phyloP scores from a whole-genome alignment of 768 basidiomycete genomes.

The Tylopilus felleus region DNA sequence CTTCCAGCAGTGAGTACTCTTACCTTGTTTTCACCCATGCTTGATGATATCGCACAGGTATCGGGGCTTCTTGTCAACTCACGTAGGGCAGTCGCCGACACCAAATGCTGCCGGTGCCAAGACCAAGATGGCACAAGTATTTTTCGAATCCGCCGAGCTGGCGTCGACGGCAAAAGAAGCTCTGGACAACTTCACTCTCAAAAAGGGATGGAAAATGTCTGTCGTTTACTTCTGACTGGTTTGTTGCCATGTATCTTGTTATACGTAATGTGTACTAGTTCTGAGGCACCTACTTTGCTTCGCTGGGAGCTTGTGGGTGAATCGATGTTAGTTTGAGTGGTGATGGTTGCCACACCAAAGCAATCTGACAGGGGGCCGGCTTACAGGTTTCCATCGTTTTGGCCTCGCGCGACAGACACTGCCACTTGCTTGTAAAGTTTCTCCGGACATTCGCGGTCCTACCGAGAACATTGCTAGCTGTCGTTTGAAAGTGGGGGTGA shows the following conservation, averaged over 20 bases:
- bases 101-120: constrained; percentile 61
- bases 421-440: neutral
- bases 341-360: neutral
- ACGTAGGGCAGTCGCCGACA: constrained; percentile 66
- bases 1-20: constrained; percentile 79
- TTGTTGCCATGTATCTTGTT: constrained; percentile 13
- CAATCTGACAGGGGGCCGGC: neutral
- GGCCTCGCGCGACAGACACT: too few species aligned
- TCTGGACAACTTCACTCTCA: constrained; percentile 81
- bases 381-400: neutral
- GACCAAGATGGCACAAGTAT: constrained; percentile 77
- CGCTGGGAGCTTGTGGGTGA: neutral
- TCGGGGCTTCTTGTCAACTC: constrained; percentile 72
- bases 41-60: constrained; percentile 49
- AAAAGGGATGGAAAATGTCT: constrained; percentile 82
- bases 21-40: neutral
- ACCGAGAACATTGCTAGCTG: neutral
- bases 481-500: neutral
- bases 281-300: constrained; percentile 37
- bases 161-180: constrained; percentile 78
- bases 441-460: neutral
- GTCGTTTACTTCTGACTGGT: constrained; percentile 58
- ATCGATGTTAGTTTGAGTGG: too few species aligned
- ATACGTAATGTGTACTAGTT: constrained; percentile 6
- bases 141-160: constrained; percentile 72